Evolutionary conservation across 2,329 filamentous ascomycete genomes (phyloP), one percentile per base, ranked within the genome.

Genomic region (Lomentospora prolificans): DNA sequence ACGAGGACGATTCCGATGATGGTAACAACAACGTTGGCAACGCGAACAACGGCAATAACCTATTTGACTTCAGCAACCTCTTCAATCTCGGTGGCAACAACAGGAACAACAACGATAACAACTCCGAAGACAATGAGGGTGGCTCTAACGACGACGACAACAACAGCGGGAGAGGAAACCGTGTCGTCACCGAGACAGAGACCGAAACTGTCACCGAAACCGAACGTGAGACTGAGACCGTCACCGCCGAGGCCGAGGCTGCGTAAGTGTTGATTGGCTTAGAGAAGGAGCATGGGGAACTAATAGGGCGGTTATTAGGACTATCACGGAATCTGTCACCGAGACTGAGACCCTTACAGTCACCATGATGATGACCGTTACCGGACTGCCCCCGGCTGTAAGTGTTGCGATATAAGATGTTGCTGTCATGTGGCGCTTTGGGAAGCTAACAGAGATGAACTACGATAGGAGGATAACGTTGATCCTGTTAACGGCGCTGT

Each of bases 341-440:
- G 53, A 52, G 44, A 52, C 51, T 14, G 50, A 53, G 41, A 59
- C 57, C n/a, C 31, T 55, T 12, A 57, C 58, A 22, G 50, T 54
- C 30, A 53, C 58, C 48, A 28, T 41, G 31, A 44, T 36, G 19
- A 31, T 52, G 41, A 46, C 41, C 19, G 50, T 52, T 28, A 25
- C 51, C 17, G 51, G 17, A 14, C 30, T 44, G 4, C 51, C 51
- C n/a, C 31, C 51, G 3, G 31, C 10, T 8, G 51, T 53, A 53
- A 10, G 51, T 44, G n/a, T n/a, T n/a, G n/a, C n/a, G n/a, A n/a
- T n/a, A n/a, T n/a, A n/a, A n/a, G n/a, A n/a, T n/a, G n/a, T n/a
- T n/a, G n/a, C n/a, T n/a, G n/a, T n/a, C n/a, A n/a, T n/a, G n/a
- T n/a, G n/a, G n/a, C n/a, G n/a, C n/a, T n/a, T n/a, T n/a, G 7